Percentiles rank a stretch among this genome's conserved stretches.
Conservation (phyloP, 23 red algal genomes). For the Gracilariopsis chorda region DNA sequence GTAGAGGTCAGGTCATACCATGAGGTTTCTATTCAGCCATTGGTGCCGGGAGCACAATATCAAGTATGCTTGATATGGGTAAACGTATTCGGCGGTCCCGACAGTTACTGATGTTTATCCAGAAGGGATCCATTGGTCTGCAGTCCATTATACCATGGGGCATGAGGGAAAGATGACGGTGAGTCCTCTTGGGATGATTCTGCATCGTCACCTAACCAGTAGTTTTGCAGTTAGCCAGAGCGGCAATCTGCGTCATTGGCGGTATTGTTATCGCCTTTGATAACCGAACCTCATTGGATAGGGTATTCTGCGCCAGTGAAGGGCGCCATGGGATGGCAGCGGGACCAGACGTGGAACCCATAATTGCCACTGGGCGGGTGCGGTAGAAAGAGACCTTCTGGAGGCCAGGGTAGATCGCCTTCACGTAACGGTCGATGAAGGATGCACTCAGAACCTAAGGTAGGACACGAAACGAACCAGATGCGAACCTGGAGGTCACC, state of each 20-base stretch:
- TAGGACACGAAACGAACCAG: not conserved
- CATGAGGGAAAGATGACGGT: not conserved
- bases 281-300: not conserved
- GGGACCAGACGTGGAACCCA: not conserved
- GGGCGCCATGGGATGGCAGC: no score
- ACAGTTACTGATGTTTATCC: not conserved
- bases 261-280: not conserved
- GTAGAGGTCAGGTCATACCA: not conserved
- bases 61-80: not conserved
- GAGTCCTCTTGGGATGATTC: not conserved
- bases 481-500: not conserved
- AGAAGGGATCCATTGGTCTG: not conserved
- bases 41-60: not conserved
- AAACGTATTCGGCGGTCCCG: not conserved
- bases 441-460: not conserved
- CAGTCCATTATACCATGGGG: not conserved
- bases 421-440: not conserved
- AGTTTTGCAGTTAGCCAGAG: not conserved
- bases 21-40: not conserved
- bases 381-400: not conserved
- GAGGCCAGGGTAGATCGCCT: not conserved
- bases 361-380: not conserved
- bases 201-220: not conserved
- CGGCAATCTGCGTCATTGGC: not conserved
- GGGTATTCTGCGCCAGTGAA: no score